Evolutionary conservation across 1,284 basidiomycete genomes (phyloP).

Genomic region (Melanopsichium pennsylvanicum): DNA sequence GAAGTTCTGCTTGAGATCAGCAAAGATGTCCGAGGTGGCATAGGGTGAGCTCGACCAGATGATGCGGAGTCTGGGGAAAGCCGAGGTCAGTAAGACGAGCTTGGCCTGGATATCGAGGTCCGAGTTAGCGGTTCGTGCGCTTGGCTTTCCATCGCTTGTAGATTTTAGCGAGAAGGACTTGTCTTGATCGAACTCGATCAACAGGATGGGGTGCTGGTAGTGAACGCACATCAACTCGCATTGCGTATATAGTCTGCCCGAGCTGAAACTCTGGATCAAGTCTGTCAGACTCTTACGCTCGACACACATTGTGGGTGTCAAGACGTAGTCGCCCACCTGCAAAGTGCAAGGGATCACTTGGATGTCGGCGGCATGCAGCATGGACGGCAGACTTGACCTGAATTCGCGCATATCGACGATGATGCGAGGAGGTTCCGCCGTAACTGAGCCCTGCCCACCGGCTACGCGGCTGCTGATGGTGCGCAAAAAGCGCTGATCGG

Average conservation of each 20-base stretch:
- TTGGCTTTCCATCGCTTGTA: conserved; percentile 12
- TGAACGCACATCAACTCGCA: conserved; percentile 96
- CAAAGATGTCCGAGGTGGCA: conserved; percentile 89
- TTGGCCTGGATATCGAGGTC: conserved; percentile 79
- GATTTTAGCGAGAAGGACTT: conserved; percentile 80
- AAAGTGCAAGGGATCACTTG: conserved; percentile 87
- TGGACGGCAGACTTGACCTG: conserved; percentile 86
- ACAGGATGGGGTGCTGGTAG: conserved; percentile 89
- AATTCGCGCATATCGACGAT: conserved; percentile 98
- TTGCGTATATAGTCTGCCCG: conserved; percentile 92
- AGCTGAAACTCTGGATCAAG: conserved; percentile 88
- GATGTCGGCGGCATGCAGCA: conserved; percentile 84
- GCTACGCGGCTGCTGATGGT: conserved; percentile 87
- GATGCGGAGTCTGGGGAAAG: conserved; percentile 88
- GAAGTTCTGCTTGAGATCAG: conserved; percentile 85
- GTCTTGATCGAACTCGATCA: conserved; percentile 99
- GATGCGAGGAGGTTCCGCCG: conserved; percentile 77
- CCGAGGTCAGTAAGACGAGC: conserved; percentile 84
- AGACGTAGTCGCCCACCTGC: conserved; percentile 93
- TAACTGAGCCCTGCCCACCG: conserved; percentile 78
- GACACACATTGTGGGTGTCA: conserved; percentile 93
- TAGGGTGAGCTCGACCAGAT: conserved; percentile 97
- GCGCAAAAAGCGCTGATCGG: conserved; percentile 73
- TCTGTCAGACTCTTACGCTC: conserved; percentile 94
- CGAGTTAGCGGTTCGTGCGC: conserved; percentile 49